phyloP scores from a whole-genome alignment of 352 stramenopile species.

The Globisporangium viniferum region DNA sequence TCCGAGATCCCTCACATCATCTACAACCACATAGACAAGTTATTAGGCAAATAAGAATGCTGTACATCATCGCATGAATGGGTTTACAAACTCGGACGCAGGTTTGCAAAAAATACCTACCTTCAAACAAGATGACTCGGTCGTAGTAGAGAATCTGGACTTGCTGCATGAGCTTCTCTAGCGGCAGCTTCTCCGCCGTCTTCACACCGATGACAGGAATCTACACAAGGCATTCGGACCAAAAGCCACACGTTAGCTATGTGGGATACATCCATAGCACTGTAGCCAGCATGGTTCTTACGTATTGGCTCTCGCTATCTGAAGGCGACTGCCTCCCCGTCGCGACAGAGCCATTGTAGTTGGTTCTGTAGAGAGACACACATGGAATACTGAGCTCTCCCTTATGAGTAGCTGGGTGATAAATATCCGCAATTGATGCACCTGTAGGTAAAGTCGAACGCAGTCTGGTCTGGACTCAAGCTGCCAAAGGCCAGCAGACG shows the following conservation, averaged over 20 bases:
- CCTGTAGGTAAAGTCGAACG: constrained; percentile 65
- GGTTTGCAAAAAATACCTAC: constrained; percentile 13
- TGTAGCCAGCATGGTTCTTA: neutral
- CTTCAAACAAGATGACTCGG: constrained; percentile 58
- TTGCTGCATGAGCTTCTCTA: constrained; percentile 53
- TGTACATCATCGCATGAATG: too few species aligned
- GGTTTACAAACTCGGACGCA: neutral
- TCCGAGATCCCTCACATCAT: constrained; percentile 60
- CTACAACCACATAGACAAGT: constrained; percentile 18
- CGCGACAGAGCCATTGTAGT: constrained; percentile 33
- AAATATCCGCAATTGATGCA: neutral
- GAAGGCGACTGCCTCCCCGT: constrained; percentile 12
- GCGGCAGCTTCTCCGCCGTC: constrained; percentile 36
- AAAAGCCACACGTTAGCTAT: neutral
- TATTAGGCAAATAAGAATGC: neutral
- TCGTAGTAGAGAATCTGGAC: constrained; percentile 60
- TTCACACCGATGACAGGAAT: constrained; percentile 8
- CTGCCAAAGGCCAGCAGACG: constrained; percentile 7
- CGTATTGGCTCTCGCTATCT: neutral
- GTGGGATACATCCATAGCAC: neutral
- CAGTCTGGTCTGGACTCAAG: constrained; percentile 28
- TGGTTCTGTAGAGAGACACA: constrained; percentile 25
- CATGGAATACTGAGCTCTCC: neutral
- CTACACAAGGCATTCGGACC: neutral
- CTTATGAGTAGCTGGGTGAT: neutral